Evolutionary conservation across 1,139 yeast genomes (phyloP).

Genomic region (Lodderomyces margitis): DNA sequence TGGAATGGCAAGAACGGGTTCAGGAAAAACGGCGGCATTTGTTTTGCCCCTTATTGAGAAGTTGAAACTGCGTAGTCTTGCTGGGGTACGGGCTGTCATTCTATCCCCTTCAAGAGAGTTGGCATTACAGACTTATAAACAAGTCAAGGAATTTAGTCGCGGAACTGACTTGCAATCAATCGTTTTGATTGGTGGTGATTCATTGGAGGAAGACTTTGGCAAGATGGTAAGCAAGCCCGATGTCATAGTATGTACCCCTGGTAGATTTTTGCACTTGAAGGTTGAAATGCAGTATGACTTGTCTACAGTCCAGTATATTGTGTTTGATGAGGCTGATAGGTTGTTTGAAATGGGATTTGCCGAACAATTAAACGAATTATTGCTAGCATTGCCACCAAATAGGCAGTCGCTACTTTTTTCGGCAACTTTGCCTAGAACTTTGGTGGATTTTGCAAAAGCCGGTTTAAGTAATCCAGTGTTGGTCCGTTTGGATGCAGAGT

Average conservation of each 20-base stretch:
- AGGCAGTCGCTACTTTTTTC: slow-evolving; percentile 90
- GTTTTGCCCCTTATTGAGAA: slow-evolving; percentile 89
- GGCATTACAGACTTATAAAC: slow-evolving; percentile 88
- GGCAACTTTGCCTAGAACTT: slow-evolving; percentile 88
- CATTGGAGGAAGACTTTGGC: slow-evolving; percentile 91
- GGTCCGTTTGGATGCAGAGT: slow-evolving; percentile 88
- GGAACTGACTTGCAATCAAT: slow-evolving; percentile 83
- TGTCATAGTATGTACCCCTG: slow-evolving; percentile 95
- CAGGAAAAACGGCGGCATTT: slow-evolving; percentile 98
- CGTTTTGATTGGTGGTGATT: slow-evolving; percentile 93
- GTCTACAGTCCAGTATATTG: slow-evolving; percentile 80
- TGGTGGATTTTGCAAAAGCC: slow-evolving; percentile 96
- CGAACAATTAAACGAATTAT: slow-evolving; percentile 86
- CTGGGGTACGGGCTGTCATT: slow-evolving; percentile 86
- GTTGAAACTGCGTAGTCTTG: slow-evolving; percentile 62
- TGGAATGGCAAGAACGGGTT: slow-evolving; percentile 99
- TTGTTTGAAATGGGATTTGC: slow-evolving; percentile 97
- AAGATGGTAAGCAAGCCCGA: slow-evolving; percentile 95
- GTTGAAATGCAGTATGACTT: slow-evolving; percentile 92
- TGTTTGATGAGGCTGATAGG: slow-evolving; percentile 97
- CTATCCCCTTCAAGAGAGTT: slow-evolving; percentile 85
- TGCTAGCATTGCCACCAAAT: slow-evolving; percentile 75
- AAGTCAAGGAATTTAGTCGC: slow-evolving; percentile 80
- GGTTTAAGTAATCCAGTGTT: slow-evolving; percentile 90
- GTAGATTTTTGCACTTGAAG: slow-evolving; percentile 91